Conservation (phyloP, 2,329 filamentous ascomycete species). For the Pseudomassariella vexata region DNA sequence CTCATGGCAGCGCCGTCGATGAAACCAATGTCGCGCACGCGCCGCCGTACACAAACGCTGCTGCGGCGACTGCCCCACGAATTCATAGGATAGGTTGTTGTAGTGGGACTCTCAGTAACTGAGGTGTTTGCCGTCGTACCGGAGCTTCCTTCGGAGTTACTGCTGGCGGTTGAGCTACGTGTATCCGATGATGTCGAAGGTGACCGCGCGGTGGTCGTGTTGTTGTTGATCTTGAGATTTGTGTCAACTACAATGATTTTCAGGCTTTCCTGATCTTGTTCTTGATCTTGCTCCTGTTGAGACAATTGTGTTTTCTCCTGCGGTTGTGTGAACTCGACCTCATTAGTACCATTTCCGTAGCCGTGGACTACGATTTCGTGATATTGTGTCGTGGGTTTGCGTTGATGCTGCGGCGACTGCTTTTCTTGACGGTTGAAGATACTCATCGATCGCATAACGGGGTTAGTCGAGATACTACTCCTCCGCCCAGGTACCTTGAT, state of each 20-base stretch:
- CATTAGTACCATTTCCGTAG: slow-evolving; percentile 48
- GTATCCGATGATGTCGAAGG: slow-evolving; percentile 9
- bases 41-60: slow-evolving; percentile 1
- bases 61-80: slow-evolving; percentile 2
- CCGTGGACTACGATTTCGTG: slow-evolving; percentile 48
- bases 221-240: background rate
- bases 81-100: background rate
- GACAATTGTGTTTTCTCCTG: background rate
- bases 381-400: slow-evolving; percentile 24
- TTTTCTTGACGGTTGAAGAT: slow-evolving; percentile 16
- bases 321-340: slow-evolving; percentile 14
- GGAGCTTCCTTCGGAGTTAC: slow-evolving; percentile 13
- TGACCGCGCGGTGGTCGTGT: slow-evolving; percentile 1
- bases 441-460: slow-evolving; percentile 20
- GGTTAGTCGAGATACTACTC: too few species aligned
- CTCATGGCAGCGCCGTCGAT: background rate
- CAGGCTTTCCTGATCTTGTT: background rate
- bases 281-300: slow-evolving; percentile 2
- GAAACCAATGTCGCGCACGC: background rate
- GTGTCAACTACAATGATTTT: background rate
- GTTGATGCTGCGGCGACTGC: background rate
- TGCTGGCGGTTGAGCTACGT: slow-evolving; percentile 8
- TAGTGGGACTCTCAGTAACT: slow-evolving; percentile 6
- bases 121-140: slow-evolving; percentile 15
- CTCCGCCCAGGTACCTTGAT: background rate